Evolutionary conservation across 2,329 filamentous ascomycete genomes (phyloP).

Genomic region (Ophioceras dolichostomum): DNA sequence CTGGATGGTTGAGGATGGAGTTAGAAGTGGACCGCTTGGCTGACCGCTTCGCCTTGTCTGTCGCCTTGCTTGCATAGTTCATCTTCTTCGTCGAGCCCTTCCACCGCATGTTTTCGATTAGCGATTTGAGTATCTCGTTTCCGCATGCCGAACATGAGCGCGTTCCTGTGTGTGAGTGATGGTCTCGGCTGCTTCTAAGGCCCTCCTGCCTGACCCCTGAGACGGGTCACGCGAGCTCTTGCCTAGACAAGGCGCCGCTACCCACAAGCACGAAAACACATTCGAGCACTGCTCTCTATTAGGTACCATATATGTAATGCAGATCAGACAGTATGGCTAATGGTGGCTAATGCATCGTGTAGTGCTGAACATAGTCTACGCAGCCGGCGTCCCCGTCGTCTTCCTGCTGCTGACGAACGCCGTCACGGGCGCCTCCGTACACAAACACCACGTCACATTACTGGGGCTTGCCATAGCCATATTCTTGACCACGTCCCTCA

Average conservation of each 20-base stretch:
- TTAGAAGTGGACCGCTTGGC: too few species aligned
- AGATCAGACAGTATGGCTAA: not conserved
- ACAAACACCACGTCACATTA: constrained; percentile 77
- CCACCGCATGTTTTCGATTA: constrained; percentile 86
- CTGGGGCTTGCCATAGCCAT: constrained; percentile 70
- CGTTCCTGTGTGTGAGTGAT: constrained; percentile 64
- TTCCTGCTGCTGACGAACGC: constrained; percentile 56
- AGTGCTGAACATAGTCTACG: constrained; percentile 70
- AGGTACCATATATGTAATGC: too few species aligned
- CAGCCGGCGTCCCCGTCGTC: constrained; percentile 57
- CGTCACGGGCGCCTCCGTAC: constrained; percentile 46
- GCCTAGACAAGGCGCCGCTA: too few species aligned
- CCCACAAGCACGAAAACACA: too few species aligned
- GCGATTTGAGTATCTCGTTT: constrained; percentile 73
- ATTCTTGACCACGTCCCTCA: constrained; percentile 68
- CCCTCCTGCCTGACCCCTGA: too few species aligned
- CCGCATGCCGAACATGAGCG: constrained; percentile 77
- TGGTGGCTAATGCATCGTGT: too few species aligned
- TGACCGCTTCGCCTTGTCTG: not conserved
- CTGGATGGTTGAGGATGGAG: too few species aligned
- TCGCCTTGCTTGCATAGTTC: constrained; percentile 29
- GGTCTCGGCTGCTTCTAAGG: too few species aligned
- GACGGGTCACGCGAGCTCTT: too few species aligned
- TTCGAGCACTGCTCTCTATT: too few species aligned
- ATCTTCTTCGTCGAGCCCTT: constrained; percentile 68